Conservation (phyloP, 1,284 basidiomycete genomes). For the Leccinum holopus region DNA sequence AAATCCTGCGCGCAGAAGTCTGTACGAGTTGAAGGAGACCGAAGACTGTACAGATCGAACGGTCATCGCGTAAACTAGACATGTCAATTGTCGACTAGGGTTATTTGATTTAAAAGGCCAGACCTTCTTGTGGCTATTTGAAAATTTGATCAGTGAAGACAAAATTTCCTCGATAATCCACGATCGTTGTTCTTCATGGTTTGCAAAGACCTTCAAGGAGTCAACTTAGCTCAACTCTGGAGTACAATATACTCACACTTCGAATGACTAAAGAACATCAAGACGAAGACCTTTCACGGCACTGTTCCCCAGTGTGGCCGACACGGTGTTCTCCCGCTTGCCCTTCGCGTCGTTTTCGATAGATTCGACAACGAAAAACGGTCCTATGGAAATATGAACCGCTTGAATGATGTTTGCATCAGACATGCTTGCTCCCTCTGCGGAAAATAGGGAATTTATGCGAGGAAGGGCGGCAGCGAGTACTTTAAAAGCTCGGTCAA, state of each 20-base stretch:
- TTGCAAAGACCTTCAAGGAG: conserved; percentile 74
- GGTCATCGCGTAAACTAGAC: conserved; percentile 70
- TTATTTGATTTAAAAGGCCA: conserved; percentile 24
- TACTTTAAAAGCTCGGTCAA: conserved; percentile 68
- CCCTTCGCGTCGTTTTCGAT: conserved; percentile 50
- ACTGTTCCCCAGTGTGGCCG: conserved; percentile 65
- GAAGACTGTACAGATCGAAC: conserved; percentile 88
- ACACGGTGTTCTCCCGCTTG: conserved; percentile 56
- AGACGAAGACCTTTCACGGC: conserved; percentile 80
- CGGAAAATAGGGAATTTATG: conserved; percentile 65
- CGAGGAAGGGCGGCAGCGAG: conserved; percentile 66
- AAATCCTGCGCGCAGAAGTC: conserved; percentile 71
- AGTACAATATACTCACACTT: conserved; percentile 55
- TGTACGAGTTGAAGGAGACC: conserved; percentile 96
- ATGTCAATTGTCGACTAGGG: not conserved
- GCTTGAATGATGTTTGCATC: conserved; percentile 87
- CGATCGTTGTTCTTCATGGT: conserved; percentile 82
- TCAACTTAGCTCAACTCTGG: conserved; percentile 3
- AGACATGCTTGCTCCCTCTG: conserved; percentile 74
- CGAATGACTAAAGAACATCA: conserved; percentile 78
- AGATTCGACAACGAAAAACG: conserved; percentile 84
- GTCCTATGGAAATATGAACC: conserved; percentile 89
- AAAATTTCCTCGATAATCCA: conserved; percentile 98
- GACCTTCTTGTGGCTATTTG: conserved; percentile 87
- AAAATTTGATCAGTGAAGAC: conserved; percentile 83